Evolutionary conservation across 441 rosid species (phyloP).

Genomic region (Melastoma candidum): DNA sequence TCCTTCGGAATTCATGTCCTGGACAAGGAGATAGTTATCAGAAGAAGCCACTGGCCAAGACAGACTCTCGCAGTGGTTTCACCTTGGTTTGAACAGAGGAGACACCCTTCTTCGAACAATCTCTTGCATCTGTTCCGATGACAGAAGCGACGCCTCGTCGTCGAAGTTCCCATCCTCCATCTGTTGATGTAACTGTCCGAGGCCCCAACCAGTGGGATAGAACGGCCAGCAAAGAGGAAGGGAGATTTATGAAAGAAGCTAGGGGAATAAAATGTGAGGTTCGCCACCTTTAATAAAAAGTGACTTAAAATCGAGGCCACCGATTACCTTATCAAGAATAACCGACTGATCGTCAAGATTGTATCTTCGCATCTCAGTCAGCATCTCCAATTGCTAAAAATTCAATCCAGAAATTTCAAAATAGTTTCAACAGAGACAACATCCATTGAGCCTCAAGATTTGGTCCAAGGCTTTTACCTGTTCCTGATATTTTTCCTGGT

Average conservation of each 20-base stretch:
- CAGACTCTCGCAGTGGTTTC: not conserved
- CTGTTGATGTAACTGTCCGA: conserved; percentile 45
- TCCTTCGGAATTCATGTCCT: too few relatives aligned
- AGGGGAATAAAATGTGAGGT: too few relatives aligned
- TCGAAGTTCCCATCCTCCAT: conserved; percentile 51
- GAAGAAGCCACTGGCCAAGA: too few relatives aligned
- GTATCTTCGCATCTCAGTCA: conserved; percentile 61
- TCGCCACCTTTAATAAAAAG: not conserved
- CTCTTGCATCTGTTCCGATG: conserved; percentile 53
- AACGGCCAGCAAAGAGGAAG: too few relatives aligned
- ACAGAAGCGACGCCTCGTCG: conserved; percentile 39
- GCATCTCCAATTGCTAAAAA: conserved; percentile 83
- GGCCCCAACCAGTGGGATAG: too few relatives aligned
- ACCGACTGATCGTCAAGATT: conserved; percentile 64
- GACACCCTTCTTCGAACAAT: conserved; percentile 51
- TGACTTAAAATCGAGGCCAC: not conserved
- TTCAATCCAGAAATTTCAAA: not conserved
- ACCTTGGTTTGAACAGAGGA: conserved; percentile 30
- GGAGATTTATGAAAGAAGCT: too few relatives aligned
- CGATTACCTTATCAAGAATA: conserved; percentile 52
- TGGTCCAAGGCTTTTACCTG: conserved; percentile 30
- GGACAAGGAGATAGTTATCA: too few relatives aligned
- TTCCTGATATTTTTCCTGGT: conserved; percentile 47
- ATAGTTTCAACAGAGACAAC: conserved; percentile 4
- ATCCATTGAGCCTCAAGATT: not conserved